Percentiles rank a stretch among this genome's conserved stretches.
phyloP scores from a whole-genome alignment of 2,329 filamentous ascomycete genomes.

The Arthrobotrys conoides region DNA sequence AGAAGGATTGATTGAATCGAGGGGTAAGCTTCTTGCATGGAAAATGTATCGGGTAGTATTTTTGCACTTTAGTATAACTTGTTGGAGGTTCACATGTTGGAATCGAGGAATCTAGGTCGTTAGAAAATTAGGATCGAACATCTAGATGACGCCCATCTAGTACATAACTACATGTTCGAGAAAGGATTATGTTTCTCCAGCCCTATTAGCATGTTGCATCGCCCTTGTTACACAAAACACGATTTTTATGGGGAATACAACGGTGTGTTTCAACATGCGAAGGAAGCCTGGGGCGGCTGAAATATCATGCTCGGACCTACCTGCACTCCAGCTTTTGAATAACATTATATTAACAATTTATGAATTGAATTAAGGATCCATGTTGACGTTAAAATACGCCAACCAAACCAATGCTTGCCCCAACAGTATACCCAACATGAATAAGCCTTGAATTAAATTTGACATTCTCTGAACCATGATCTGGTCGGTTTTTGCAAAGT shows the following conservation, averaged over 20 bases:
- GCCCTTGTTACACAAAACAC: conserved; percentile 17
- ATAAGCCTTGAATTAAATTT: conserved; percentile 12
- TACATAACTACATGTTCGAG: not conserved
- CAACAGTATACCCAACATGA: not conserved
- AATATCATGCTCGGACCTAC: not conserved
- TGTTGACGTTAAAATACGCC: not conserved
- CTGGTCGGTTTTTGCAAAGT: not conserved
- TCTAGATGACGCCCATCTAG: not conserved
- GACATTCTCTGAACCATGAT: not conserved
- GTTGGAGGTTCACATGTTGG: conserved; percentile 13
- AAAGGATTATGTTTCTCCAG: conserved; percentile 5
- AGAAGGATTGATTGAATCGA: conserved; percentile 1
- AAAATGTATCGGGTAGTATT: conserved; percentile 35
- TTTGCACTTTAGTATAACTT: not conserved
- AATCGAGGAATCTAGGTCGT: not conserved
- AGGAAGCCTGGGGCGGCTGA: conserved; percentile 15
- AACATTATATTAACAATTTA: not conserved
- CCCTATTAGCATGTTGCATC: conserved; percentile 15
- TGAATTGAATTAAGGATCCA: not conserved
- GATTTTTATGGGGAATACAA: not conserved
- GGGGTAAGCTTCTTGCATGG: conserved; percentile 41
- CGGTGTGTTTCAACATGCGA: conserved; percentile 37
- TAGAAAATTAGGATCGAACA: not conserved
- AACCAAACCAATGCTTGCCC: not conserved
- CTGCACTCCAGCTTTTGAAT: not conserved